These are phyloP conservation scores for Lophiostoma macrostomum DNA, from an alignment of 495 filamentous ascomycete species.

Conservation along the genomic window DNA sequence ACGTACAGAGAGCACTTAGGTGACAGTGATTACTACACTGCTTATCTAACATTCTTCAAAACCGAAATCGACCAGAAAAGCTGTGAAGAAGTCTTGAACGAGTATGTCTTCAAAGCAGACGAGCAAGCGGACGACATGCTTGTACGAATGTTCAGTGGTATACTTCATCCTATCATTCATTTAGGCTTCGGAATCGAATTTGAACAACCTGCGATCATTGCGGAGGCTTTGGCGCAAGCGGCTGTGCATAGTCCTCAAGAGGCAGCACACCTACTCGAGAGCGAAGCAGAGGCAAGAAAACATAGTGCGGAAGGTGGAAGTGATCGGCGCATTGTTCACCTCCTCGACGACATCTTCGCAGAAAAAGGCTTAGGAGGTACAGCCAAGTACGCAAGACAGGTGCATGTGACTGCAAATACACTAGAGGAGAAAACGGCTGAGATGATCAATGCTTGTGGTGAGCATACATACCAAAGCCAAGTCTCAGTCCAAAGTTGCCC, in stretches of 20 bases:
- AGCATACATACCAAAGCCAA: slow-evolving; percentile 20
- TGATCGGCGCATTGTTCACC: slow-evolving; percentile 51
- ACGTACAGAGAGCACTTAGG: slow-evolving; percentile 55
- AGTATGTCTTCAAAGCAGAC: slow-evolving; percentile 64
- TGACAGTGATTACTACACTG: slow-evolving; percentile 55
- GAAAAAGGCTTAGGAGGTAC: slow-evolving; percentile 57
- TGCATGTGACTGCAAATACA: slow-evolving; percentile 56
- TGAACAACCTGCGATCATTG: slow-evolving; percentile 75
- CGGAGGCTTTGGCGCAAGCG: slow-evolving; percentile 74
- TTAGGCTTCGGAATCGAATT: slow-evolving; percentile 82
- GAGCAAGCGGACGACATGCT: slow-evolving; percentile 62
- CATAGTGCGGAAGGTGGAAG: background rate
- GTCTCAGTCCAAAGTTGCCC: background rate
- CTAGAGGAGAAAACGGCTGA: slow-evolving; percentile 68
- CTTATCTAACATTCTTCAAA: slow-evolving; percentile 72
- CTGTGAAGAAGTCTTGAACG: slow-evolving; percentile 54
- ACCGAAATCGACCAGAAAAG: slow-evolving; percentile 63
- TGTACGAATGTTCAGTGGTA: slow-evolving; percentile 55
- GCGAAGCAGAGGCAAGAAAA: slow-evolving; percentile 52
- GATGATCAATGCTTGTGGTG: slow-evolving; percentile 66
- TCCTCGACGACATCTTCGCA: slow-evolving; percentile 61
- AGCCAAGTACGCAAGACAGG: slow-evolving; percentile 57
- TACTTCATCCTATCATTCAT: slow-evolving; percentile 77
- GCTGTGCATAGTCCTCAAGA: slow-evolving; percentile 59
- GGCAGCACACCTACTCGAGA: slow-evolving; percentile 46